Conservation (phyloP, 2,329 filamentous ascomycete genomes). For the Microascus cirrosus region DNA sequence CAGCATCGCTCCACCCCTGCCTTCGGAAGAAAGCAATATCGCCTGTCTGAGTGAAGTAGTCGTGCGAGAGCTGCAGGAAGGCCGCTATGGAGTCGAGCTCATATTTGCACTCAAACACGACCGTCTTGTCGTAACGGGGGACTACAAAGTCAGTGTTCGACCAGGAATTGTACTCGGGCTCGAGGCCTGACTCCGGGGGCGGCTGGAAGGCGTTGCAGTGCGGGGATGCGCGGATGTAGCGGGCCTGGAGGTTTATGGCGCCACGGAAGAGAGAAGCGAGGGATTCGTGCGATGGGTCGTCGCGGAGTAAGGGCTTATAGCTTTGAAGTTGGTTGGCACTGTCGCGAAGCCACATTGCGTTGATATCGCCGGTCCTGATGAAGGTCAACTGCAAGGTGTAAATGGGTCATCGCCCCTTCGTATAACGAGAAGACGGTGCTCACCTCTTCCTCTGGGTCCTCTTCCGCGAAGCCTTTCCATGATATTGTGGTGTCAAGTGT, state of each 20-base stretch:
- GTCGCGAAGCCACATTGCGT: constrained; percentile 89
- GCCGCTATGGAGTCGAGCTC: constrained; percentile 85
- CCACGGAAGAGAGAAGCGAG: constrained; percentile 62
- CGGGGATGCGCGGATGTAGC: constrained; percentile 58
- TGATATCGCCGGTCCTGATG: constrained; percentile 78
- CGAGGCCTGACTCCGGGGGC: constrained; percentile 60
- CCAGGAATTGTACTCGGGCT: constrained; percentile 41
- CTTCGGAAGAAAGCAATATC: constrained; percentile 65
- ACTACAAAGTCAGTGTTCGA: constrained; percentile 48
- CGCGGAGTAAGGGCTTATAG: constrained; percentile 54
- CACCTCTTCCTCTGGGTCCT: constrained; percentile 48
- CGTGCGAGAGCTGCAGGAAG: constrained; percentile 70
- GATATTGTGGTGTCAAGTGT: constrained; percentile 63
- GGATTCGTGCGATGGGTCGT: constrained; percentile 37
- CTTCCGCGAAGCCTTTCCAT: constrained; percentile 51
- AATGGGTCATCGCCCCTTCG: neutral
- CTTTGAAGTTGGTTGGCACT: constrained; percentile 72
- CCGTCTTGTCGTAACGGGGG: constrained; percentile 54
- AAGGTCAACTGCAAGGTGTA: constrained; percentile 49
- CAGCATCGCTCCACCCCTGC: constrained; percentile 52
- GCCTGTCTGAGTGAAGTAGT: constrained; percentile 65
- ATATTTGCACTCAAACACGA: constrained; percentile 93
- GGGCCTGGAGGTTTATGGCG: constrained; percentile 64
- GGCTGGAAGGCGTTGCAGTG: constrained; percentile 96
- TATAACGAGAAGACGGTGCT: neutral